A percentile compares a stretch with the other conserved stretches of the same genome.
These are phyloP conservation scores for Lathyrus aphaca DNA, from an alignment of 306 rosid species.

Conservation along the genomic window DNA sequence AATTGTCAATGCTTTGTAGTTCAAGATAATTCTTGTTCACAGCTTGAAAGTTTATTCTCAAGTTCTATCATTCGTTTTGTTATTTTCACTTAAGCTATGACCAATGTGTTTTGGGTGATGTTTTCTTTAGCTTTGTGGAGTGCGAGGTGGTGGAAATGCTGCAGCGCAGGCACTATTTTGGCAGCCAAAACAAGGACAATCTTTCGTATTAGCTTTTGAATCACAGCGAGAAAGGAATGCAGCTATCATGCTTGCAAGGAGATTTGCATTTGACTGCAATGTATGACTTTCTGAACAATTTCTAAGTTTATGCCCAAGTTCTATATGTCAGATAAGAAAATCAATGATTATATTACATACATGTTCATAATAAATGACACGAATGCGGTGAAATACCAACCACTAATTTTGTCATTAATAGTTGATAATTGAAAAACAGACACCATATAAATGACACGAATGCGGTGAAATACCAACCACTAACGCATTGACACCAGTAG, in stretches of 20 bases:
- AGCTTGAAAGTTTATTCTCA: background rate
- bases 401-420: background rate
- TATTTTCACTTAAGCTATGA: background rate
- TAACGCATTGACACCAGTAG: background rate
- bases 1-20: background rate
- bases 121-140: conserved; percentile 82
- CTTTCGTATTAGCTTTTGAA: conserved; percentile 90
- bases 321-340: background rate
- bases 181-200: conserved; percentile 83
- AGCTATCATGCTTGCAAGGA: conserved; percentile 91
- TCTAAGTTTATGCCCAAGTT: background rate
- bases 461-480: too few species aligned
- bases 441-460: background rate
- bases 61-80: background rate
- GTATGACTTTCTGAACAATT: conserved; percentile 54
- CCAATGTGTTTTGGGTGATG: conserved; percentile 8
- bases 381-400: background rate
- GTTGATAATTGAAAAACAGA: background rate
- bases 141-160: conserved; percentile 97
- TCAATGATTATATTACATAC: background rate
- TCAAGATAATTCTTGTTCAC: conserved; percentile 9
- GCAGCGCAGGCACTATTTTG: conserved; percentile 89
- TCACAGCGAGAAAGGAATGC: conserved; percentile 95
- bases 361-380: background rate
- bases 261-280: conserved; percentile 96